A percentile compares a stretch with the other conserved stretches of the same genome.
These are phyloP conservation scores for Candida dubliniensis DNA, from an alignment of 1,139 yeast species.

Conservation along the genomic window DNA sequence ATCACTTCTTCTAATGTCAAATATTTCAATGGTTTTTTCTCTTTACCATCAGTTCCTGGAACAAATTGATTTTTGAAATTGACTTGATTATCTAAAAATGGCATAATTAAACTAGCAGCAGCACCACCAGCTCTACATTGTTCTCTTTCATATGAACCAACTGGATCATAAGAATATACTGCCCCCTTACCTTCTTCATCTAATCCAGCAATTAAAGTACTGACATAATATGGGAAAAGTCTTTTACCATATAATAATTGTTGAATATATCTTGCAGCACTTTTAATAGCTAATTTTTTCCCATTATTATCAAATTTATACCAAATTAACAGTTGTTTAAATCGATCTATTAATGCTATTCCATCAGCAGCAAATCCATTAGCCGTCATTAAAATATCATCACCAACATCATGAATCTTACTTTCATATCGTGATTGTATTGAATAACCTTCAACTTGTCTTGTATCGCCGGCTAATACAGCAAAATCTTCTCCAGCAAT, in stretches of 20 bases:
- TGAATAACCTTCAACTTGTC: slow-evolving; percentile 92
- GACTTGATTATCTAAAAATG: slow-evolving; percentile 95
- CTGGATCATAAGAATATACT: slow-evolving; percentile 94
- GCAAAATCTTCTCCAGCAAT: slow-evolving; percentile 98
- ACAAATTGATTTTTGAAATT: slow-evolving; percentile 88
- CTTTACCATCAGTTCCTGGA: slow-evolving; percentile 70
- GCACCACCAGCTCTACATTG: slow-evolving; percentile 98
- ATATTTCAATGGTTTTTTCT: slow-evolving; percentile 60
- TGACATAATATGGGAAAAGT: slow-evolving; percentile 95
- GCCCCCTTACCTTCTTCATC: slow-evolving; percentile 96
- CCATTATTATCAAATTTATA: slow-evolving; percentile 84
- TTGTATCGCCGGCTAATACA: slow-evolving; percentile 95
- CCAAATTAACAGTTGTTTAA: slow-evolving; percentile 83
- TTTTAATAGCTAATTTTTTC: slow-evolving; percentile 62
- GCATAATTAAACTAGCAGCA: slow-evolving; percentile 94
- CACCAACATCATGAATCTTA: slow-evolving; percentile 87
- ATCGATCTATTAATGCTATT: slow-evolving; percentile 74
- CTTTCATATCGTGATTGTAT: slow-evolving; percentile 93
- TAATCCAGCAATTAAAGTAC: slow-evolving; percentile 90
- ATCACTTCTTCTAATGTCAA: slow-evolving; percentile 82
- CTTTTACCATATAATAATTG: slow-evolving; percentile 89
- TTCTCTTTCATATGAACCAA: slow-evolving; percentile 95
- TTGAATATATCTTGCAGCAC: slow-evolving; percentile 91
- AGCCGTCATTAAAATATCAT: slow-evolving; percentile 82
- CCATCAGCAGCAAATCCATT: slow-evolving; percentile 98